Evolutionary conservation across 2,329 filamentous ascomycete species (phyloP), one percentile per base, ranked within the genome.

Genomic region (Akanthomyces dipterigenus): DNA sequence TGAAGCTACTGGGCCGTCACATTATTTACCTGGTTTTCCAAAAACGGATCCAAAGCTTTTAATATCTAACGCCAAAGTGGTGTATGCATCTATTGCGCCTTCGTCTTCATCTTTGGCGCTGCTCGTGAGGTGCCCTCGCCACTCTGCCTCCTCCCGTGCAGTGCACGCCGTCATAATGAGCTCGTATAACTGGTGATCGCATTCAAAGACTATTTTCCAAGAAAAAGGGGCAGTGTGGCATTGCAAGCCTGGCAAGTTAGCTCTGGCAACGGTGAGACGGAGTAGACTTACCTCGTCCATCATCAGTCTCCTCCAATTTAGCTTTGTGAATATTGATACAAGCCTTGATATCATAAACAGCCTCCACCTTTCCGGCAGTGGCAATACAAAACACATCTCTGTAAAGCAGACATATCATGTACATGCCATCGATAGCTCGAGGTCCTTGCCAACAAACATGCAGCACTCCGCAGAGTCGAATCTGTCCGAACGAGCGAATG

Each of bases 161-260:
- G 89, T 93, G 68, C 92, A 96, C 40, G 92, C 93, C 65, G 89
- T 96, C 76, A 96, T 81, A 45, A 97, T 86, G 18, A 96, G 75
- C 73, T 98, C 93, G 70, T 90, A 93, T 58, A 93, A 78, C 63
- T 89, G 86, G 65, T 89, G 84, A 61, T 88, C 82, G 65, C 85
- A 84, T 70, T 95, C 88, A 69, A 98, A 97, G 3, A 91, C 81
- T 12, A 97, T 69, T 71, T 98, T 99, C 93, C 93, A 98, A 1
- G 92, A 95, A 72, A 90, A 90, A 0, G 90, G 87, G 1, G 90
- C 90, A 3, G 89, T 90, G 65, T 95, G 88, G 69, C 92, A 97
- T 78, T 93, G 91, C 8, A 98, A 72, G 0, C 91, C 92, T 96
- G 63, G 50, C 51, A 60, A 71, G 67, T 63, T 31, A 63, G 43